phyloP scores from a whole-genome alignment of 768 basidiomycete species.

The Harrya chromipes region DNA sequence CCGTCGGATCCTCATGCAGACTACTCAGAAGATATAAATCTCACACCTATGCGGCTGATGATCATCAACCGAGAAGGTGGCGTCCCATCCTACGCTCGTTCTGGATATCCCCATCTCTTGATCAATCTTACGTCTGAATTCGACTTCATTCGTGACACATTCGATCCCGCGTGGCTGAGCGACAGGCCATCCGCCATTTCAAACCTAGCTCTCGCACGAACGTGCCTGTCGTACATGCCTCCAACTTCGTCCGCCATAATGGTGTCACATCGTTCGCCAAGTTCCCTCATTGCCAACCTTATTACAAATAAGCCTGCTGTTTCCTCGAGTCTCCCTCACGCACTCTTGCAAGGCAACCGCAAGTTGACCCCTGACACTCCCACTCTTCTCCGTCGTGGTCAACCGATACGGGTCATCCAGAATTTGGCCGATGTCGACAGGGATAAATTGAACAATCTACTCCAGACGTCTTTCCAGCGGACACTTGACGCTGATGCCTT shows the following conservation, averaged over 20 bases:
- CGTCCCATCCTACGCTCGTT: slow-evolving; percentile 94
- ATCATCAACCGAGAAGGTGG: slow-evolving; percentile 97
- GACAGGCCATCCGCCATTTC: slow-evolving; percentile 82
- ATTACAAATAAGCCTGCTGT: slow-evolving; percentile 98
- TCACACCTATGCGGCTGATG: slow-evolving; percentile 94
- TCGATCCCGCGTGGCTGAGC: slow-evolving; percentile 68
- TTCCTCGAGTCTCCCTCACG: slow-evolving; percentile 92
- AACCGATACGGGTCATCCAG: slow-evolving; percentile 82
- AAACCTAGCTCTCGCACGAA: slow-evolving; percentile 81
- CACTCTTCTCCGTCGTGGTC: slow-evolving; percentile 85
- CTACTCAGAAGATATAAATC: slow-evolving; percentile 59
- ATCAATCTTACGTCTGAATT: slow-evolving; percentile 92
- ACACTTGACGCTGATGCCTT: slow-evolving; percentile 70
- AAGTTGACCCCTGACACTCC: slow-evolving; percentile 89
- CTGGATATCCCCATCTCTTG: slow-evolving; percentile 91
- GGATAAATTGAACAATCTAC: slow-evolving; percentile 68
- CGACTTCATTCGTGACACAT: slow-evolving; percentile 81
- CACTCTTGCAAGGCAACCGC: slow-evolving; percentile 82
- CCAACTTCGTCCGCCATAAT: slow-evolving; percentile 90
- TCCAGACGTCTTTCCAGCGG: slow-evolving; percentile 85
- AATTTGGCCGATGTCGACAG: slow-evolving; percentile 68
- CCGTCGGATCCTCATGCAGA: slow-evolving; percentile 35
- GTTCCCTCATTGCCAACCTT: slow-evolving; percentile 92
- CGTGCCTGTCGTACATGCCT: slow-evolving; percentile 91
- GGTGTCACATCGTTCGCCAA: slow-evolving; percentile 96